Evolutionary conservation across 495 filamentous ascomycete species (phyloP).

Genomic region (Oidiodendron maius): DNA sequence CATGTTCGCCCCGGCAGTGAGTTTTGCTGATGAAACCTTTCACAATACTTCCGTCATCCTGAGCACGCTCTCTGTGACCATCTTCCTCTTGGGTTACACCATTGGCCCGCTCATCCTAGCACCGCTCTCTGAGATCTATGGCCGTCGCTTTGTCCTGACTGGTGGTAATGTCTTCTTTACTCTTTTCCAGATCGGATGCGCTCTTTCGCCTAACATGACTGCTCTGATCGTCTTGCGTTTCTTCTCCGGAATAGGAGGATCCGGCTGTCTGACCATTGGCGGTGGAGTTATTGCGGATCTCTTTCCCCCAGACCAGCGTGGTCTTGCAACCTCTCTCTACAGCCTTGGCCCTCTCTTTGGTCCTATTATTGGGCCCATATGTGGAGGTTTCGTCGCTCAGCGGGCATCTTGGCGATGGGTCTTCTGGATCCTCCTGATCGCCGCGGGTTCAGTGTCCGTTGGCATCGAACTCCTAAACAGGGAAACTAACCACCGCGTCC

Average conservation of each 20-base stretch:
- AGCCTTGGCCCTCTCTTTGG: constrained; percentile 41
- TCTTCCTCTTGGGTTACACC: constrained; percentile 55
- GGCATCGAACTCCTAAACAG: constrained; percentile 42
- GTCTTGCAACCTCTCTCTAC: constrained; percentile 53
- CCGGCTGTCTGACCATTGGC: constrained; percentile 47
- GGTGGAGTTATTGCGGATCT: constrained; percentile 57
- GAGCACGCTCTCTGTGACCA: constrained; percentile 45
- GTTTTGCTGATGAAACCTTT: constrained; percentile 47
- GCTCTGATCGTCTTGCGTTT: constrained; percentile 60
- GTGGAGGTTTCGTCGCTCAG: constrained; percentile 49
- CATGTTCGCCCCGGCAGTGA: constrained; percentile 58
- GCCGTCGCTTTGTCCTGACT: constrained; percentile 56
- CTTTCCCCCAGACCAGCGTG: constrained; percentile 46
- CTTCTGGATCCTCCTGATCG: constrained; percentile 54
- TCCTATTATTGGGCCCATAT: constrained; percentile 44
- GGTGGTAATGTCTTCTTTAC: constrained; percentile 61
- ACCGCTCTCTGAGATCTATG: constrained; percentile 71
- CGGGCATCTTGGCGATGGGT: constrained; percentile 54
- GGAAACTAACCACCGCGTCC: constrained; percentile 48
- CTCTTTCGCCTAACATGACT: constrained; percentile 52
- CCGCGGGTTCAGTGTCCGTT: constrained; percentile 30
- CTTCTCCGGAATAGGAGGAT: constrained; percentile 56
- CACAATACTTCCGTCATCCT: constrained; percentile 34
- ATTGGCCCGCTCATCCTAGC: constrained; percentile 62
- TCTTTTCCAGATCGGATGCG: constrained; percentile 65